Evolutionary conservation across 495 filamentous ascomycete genomes (phyloP), one percentile per base, ranked within the genome.

Genomic region (Aspergillus bridgeri): DNA sequence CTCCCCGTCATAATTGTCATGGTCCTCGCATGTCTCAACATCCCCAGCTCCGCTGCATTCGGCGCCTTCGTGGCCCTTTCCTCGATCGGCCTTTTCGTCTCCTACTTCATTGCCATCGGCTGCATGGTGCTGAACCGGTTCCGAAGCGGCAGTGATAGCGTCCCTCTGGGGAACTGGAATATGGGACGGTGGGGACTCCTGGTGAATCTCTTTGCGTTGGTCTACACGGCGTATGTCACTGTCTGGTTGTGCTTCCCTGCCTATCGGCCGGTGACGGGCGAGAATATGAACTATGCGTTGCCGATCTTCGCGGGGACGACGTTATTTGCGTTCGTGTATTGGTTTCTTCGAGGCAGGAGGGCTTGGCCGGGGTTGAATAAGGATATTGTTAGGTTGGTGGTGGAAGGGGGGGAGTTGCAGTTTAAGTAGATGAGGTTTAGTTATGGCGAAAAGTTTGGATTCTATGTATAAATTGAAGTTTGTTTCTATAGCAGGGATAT

Each of bases 21-120:
- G 19, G 60, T 83, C 27, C 56, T 85, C 3, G 77, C 79, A 1
- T 68, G 84, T 23, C 81, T 87, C 63, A 83, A 82, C 56, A 76
- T 86, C 51, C 81, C 79, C 19, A 80, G 75, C 2, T 56, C 69
- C 6, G 73, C 76, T 3, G 83, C 81, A 11, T 79, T 85, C 61
- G 80, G 81, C 58, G 77, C 76, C 13, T 75, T 85, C 33, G 65
- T 74, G n/a, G 82, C 77, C 0, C 58, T 81, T 0, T 64, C 70
- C 2, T 66, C 77, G 6, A 69, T 68, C 46, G 74, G 74, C 3
- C 60, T 80, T 17, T 69, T 74, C 11, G 58, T 66, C 15, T 71
- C 75, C 20, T 79, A 79, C 48, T 60, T 74, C 19, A 64, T 78
- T 47, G 75, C 66, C 42, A 74, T 77, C 46, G 57, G 57, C 33